Base-by-base conservation (phyloP, 2,329 filamentous ascomycete species). In the Falciphora oryzae region DNA sequence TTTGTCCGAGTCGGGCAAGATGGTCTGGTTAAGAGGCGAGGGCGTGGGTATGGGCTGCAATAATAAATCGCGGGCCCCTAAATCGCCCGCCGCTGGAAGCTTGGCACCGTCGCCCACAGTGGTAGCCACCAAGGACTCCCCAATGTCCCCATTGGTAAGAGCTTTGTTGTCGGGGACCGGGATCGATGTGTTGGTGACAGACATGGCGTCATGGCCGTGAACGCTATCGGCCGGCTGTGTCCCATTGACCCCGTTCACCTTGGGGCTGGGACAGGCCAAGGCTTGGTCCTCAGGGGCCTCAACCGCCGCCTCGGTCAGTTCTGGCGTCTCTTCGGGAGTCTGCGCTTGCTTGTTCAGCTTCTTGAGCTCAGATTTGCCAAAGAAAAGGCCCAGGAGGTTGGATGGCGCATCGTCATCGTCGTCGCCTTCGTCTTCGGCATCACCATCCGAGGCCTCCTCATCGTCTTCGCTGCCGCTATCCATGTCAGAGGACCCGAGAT, bases 401-500 rank as follows among this genome's bases (percentile, higher is more conserved):
- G 13, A 22, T 16, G 62, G 62, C 32, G 75, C 71, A 1, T 77
- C 75, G 29, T 79, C 76, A n/a, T 76, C 78, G 3, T 77, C 78
- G 3, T 78, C 73, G 1, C 72, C 71, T 27, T 70, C 77, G 29
- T 79, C 75, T 57, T 77, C 76, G 31, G 75, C 75, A 29, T 75
- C 80, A 5, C 75, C 77, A 7, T 81, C 81, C 13, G 81, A 80
- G 3, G 78, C 78, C n/a, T 79, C 79, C 16, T 76, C 76, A 22
- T 80, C 81, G 5, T 75, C 76, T 1, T 74, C 75, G 2, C 76
- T 79, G 38, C 77, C 78, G 59, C 77, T 80, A 25, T 81, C 78
- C 71, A 79, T 78, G 59, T 88, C 85, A 32, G 81, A 85, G 3
- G 85, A 86, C 3, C 84, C 85, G 68, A 87, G 75, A 65, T 89